A percentile compares a stretch with the other conserved stretches of the same genome.
Evolutionary conservation across 495 filamentous ascomycete genomes (phyloP).

Genomic region (Rusavskia elegans): DNA sequence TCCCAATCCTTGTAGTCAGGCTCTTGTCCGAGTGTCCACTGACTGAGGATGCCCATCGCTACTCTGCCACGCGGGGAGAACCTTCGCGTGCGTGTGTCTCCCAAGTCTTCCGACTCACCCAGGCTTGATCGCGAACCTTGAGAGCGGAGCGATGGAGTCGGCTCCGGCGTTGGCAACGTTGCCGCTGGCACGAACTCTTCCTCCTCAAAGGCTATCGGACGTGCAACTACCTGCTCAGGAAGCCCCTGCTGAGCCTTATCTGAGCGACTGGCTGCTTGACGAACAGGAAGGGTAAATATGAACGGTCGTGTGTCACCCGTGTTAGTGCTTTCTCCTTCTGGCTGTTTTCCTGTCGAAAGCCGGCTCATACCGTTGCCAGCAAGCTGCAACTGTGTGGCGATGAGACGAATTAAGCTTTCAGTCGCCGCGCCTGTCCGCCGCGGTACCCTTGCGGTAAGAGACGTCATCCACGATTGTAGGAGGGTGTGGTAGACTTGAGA

Average conservation of each 20-base stretch:
- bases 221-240: background rate
- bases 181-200: conserved; percentile 1
- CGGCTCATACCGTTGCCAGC: conserved; percentile 11
- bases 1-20: conserved; percentile 27
- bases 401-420: conserved; percentile 24
- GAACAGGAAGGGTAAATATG: background rate
- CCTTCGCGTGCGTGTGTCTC: conserved; percentile 11
- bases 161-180: conserved; percentile 3
- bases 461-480: conserved; percentile 25
- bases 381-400: conserved; percentile 26
- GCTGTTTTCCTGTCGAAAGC: background rate
- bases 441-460: conserved; percentile 20
- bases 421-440: conserved; percentile 23
- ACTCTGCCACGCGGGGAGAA: conserved; percentile 18
- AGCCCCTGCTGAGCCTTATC: too few relatives aligned
- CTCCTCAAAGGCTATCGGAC: background rate
- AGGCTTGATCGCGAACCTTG: conserved; percentile 3
- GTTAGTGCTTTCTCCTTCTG: background rate
- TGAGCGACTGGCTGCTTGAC: background rate
- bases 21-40: conserved; percentile 26
- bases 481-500: conserved; percentile 22
- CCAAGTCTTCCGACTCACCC: background rate
- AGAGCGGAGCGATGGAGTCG: conserved; percentile 5
- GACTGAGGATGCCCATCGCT: conserved; percentile 21
- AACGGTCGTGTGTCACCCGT: background rate